Conservation (phyloP, 1,139 yeast genomes). For the Hemisphaericaspora xylanilytica region DNA sequence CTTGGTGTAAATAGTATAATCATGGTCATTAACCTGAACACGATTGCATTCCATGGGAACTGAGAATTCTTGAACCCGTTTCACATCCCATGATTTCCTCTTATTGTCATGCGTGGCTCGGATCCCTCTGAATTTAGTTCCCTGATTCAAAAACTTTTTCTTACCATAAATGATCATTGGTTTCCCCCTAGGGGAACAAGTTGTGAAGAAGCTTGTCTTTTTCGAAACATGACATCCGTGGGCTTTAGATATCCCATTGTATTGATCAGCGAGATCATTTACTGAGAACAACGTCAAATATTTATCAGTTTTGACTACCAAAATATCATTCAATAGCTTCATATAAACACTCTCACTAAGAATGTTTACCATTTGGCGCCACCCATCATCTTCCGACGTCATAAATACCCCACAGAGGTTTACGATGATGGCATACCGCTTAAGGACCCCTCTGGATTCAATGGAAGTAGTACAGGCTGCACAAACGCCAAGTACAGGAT, state of each 20-base stretch:
- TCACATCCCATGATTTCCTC: not conserved
- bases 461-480: not conserved
- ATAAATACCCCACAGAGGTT: not conserved
- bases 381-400: not conserved
- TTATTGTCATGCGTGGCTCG: not conserved
- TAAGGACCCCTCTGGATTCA: not conserved
- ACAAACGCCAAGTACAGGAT: not conserved
- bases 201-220: not conserved
- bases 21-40: not conserved
- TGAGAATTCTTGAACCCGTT: not conserved
- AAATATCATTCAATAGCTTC: not conserved
- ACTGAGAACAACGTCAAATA: not conserved
- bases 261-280: not conserved
- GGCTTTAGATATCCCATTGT: not conserved
- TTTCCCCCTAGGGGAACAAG: not conserved
- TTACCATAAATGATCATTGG: slow-evolving; percentile 1
- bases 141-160: slow-evolving; percentile 1
- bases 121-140: not conserved
- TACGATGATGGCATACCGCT: not conserved
- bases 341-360: not conserved
- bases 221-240: not conserved
- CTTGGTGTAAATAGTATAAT: not conserved
- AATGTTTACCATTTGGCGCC: not conserved
- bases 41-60: not conserved
- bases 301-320: slow-evolving; percentile 1